Conservation (phyloP, 2,329 filamentous ascomycete species). For the Incumbomyces delicatus region DNA sequence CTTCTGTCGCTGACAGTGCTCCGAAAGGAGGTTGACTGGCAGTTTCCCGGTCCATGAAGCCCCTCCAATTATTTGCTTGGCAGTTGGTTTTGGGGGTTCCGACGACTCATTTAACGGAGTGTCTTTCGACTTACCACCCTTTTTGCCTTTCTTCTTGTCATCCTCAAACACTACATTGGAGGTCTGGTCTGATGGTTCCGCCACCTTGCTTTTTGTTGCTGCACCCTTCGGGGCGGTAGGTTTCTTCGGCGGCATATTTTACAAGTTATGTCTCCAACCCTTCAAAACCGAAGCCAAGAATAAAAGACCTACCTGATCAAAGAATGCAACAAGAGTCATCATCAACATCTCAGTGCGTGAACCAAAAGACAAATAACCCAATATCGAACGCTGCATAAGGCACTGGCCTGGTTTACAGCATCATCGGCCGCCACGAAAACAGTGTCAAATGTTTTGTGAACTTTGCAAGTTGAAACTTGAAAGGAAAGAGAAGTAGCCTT, state of each 20-base stretch:
- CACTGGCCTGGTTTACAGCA: too few species aligned
- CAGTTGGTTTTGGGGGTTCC: slow-evolving; percentile 43
- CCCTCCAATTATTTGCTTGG: slow-evolving; percentile 76
- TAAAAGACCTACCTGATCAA: neutral
- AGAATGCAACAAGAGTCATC: too few species aligned
- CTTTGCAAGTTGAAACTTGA: too few species aligned
- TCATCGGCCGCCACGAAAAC: too few species aligned
- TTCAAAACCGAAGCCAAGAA: too few species aligned
- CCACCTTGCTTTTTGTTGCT: slow-evolving; percentile 13
- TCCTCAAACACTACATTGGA: slow-evolving; percentile 24
- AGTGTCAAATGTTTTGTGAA: too few species aligned
- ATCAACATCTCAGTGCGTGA: too few species aligned
- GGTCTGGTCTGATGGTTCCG: slow-evolving; percentile 16
- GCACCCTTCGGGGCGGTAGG: slow-evolving; percentile 8
- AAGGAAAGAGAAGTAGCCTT: too few species aligned
- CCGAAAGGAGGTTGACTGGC: slow-evolving; percentile 82
- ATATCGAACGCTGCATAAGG: too few species aligned
- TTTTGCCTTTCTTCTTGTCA: slow-evolving; percentile 14
- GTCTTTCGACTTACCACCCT: slow-evolving; percentile 20
- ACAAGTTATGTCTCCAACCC: neutral
- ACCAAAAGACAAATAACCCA: too few species aligned
- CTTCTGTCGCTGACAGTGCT: slow-evolving; percentile 90
- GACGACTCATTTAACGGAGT: slow-evolving; percentile 22
- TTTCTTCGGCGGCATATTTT: slow-evolving; percentile 19
- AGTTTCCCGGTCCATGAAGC: slow-evolving; percentile 96